phyloP scores from a whole-genome alignment of 1,284 basidiomycete genomes.

The Tetrapyrgos nigripes region DNA sequence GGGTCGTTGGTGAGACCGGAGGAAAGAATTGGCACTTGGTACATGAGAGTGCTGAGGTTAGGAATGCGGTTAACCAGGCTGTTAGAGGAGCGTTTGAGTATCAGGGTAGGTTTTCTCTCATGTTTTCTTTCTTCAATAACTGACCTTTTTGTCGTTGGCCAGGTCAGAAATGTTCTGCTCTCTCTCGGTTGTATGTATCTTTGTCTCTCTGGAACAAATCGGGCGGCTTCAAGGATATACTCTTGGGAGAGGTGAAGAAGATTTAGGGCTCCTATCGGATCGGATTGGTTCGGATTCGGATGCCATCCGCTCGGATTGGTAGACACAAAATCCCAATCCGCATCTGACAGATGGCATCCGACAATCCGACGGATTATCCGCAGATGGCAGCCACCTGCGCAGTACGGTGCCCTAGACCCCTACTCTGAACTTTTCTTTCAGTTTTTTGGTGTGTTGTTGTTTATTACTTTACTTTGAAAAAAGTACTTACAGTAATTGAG shows the following conservation, averaged over 20 bases:
- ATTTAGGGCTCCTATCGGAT: no score
- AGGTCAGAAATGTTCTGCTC: slow-evolving; percentile 97
- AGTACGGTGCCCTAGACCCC: no score
- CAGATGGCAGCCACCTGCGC: no score
- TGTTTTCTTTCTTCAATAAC: neutral
- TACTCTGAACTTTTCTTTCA: no score
- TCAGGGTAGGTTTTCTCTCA: slow-evolving; percentile 64
- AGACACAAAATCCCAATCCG: no score
- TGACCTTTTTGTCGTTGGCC: neutral
- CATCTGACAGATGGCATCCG: no score
- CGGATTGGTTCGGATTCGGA: no score
- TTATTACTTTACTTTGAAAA: no score
- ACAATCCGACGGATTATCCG: slow-evolving; percentile 95
- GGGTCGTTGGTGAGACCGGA: slow-evolving; percentile 96
- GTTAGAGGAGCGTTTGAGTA: slow-evolving; percentile 96
- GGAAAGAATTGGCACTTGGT: slow-evolving; percentile 99
- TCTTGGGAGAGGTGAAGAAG: slow-evolving; percentile 78
- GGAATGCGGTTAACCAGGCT: slow-evolving; percentile 88
- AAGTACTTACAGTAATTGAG: no score
- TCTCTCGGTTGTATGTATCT: slow-evolving; percentile 92
- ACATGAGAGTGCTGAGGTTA: slow-evolving; percentile 87
- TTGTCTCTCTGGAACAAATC: slow-evolving; percentile 81
- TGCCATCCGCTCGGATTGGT: no score
- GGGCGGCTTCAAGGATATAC: slow-evolving; percentile 84
- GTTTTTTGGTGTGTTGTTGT: no score